phyloP scores from a whole-genome alignment of 2,329 filamentous ascomycete genomes.

The Fusarium brevicatenulatum region DNA sequence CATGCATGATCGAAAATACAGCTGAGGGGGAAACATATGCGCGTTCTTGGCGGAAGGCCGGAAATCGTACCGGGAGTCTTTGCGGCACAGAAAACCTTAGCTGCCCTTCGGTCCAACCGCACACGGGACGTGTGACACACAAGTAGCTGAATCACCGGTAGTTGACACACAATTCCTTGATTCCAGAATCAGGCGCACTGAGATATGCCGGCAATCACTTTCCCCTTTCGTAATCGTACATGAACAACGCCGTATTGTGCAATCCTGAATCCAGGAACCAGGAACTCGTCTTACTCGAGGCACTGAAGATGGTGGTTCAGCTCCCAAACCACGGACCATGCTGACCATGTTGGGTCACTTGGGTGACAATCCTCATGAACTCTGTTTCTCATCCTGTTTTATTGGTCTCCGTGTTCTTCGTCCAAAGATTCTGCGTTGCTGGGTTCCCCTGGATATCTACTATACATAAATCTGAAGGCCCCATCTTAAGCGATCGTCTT shows the following conservation, averaged over 20 bases:
- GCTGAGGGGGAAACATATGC: background rate
- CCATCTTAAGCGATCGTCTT: background rate
- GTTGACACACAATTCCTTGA: background rate
- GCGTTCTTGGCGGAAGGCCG: background rate
- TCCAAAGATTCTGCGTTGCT: conserved; percentile 5
- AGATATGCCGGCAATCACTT: conserved; percentile 8
- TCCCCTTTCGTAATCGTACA: background rate
- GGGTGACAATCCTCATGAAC: conserved; percentile 9
- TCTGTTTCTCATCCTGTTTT: conserved; percentile 6
- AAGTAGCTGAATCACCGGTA: conserved; percentile 19
- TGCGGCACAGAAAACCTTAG: background rate
- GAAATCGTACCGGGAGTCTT: background rate
- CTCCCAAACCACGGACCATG: conserved; percentile 11
- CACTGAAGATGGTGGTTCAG: conserved; percentile 24
- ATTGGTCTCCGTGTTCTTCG: background rate
- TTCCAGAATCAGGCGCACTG: conserved; percentile 1
- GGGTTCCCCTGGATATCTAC: background rate
- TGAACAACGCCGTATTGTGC: background rate
- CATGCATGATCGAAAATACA: background rate
- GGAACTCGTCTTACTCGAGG: background rate
- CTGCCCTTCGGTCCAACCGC: background rate
- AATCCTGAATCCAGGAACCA: conserved; percentile 12
- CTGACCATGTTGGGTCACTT: conserved; percentile 1
- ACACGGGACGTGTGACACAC: conserved; percentile 2
- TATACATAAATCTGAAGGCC: conserved; percentile 19